These are phyloP conservation scores for Aleurites moluccanus DNA, from an alignment of 441 rosid genomes.

Conservation along the genomic window DNA sequence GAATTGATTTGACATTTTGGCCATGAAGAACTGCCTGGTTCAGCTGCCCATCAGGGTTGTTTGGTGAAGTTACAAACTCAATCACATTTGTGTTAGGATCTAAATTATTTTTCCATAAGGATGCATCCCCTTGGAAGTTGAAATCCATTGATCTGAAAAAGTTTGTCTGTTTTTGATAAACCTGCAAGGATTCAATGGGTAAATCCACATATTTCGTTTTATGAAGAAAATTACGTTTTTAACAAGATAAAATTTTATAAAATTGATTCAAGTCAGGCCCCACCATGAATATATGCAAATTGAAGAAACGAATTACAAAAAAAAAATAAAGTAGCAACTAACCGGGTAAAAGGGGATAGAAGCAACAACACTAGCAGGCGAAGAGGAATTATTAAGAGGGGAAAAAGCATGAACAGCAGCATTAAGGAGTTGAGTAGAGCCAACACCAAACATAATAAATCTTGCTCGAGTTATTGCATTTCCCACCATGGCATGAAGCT, in stretches of 20 bases:
- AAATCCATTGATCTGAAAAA: slow-evolving; percentile 30
- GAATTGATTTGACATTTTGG: slow-evolving; percentile 40
- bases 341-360: slow-evolving; percentile 48
- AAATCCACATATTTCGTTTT: too few relatives aligned
- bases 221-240: too few relatives aligned
- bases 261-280: too few relatives aligned
- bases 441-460: slow-evolving; percentile 54
- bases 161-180: slow-evolving; percentile 31
- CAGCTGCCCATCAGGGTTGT: slow-evolving; percentile 66
- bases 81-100: slow-evolving; percentile 31
- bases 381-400: slow-evolving; percentile 33
- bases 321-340: slow-evolving; percentile 5
- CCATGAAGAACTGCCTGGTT: slow-evolving; percentile 50
- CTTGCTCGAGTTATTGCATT: slow-evolving; percentile 54
- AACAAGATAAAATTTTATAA: too few relatives aligned
- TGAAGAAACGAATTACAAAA: too few relatives aligned
- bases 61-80: slow-evolving; percentile 68
- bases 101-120: slow-evolving; percentile 38
- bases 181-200: background rate
- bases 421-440: slow-evolving; percentile 63
- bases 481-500: slow-evolving; percentile 53
- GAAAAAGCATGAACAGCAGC: slow-evolving; percentile 59
- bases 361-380: slow-evolving; percentile 40
- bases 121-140: slow-evolving; percentile 43
- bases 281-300: too few relatives aligned